Evolutionary conservation across 805 yeast species (phyloP).

Genomic region (Scheffersomyces lignosus): DNA sequence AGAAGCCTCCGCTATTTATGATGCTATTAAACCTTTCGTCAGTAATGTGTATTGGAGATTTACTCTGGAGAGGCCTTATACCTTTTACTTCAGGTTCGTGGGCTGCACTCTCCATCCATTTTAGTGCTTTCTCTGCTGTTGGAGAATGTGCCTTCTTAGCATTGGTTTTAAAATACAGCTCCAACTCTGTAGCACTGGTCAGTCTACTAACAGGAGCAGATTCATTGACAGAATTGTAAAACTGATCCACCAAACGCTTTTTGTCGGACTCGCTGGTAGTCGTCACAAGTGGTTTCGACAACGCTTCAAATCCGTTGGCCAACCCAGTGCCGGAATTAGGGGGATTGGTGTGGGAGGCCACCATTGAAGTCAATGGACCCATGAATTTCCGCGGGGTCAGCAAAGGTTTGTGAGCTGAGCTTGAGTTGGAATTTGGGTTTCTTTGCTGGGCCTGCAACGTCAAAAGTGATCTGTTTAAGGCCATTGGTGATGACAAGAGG

Average conservation of each 20-base stretch:
- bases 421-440: too few relatives aligned
- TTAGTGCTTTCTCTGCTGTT: not conserved
- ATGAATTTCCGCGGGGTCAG: too few relatives aligned
- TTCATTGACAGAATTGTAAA: slow-evolving; percentile 29
- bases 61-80: not conserved
- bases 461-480: too few relatives aligned
- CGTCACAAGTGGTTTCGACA: too few relatives aligned
- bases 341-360: too few relatives aligned
- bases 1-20: slow-evolving; percentile 21
- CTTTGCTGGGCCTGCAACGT: too few relatives aligned
- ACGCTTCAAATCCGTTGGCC: too few relatives aligned
- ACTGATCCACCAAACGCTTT: slow-evolving; percentile 42
- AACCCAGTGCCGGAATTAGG: too few relatives aligned
- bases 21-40: slow-evolving; percentile 13
- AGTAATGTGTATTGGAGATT: slow-evolving; percentile 1
- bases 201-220: slow-evolving; percentile 1
- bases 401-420: too few relatives aligned
- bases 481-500: too few relatives aligned
- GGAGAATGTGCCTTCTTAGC: not conserved
- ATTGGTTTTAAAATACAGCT: not conserved
- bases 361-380: not conserved
- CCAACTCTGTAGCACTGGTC: not conserved
- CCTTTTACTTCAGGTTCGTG: not conserved
- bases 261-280: slow-evolving; percentile 15
- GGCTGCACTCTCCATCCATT: not conserved